Base-by-base conservation (phyloP, 2,329 filamentous ascomycete genomes). In the Alternaria triticina region DNA sequence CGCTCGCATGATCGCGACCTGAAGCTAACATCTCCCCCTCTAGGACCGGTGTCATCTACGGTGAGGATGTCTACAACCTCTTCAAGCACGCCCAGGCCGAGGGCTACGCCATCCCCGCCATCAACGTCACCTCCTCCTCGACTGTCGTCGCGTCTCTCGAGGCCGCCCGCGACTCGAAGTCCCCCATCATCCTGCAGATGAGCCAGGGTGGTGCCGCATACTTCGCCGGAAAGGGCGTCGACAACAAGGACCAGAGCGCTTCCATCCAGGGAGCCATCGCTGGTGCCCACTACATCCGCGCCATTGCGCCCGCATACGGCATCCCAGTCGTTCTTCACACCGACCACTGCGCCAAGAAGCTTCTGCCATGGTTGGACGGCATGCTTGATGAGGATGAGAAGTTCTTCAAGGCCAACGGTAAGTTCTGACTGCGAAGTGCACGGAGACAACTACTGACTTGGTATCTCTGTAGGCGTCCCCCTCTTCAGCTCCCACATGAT, bases 151-250 rank as follows among this genome's bases (percentile, higher is more conserved):
- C 75, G 17, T 66, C 93, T 59, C 93, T 99, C 75, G 96, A 99
- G 88, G 96, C 96, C 80, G 96, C 96, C 74, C 91, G 93, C 77
- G 94, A 98, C 83, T 86, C 89, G 80, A 97, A 97, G 83, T 87
- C 92, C 66, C 96, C 96, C 75, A 90, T 97, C 59, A 52, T 52
- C 17, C 49, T 52, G 73, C 96, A 98, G 86, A 87, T 92, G 77
- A 96, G 92, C 76, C 93, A 98, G 84, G 96, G 96, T 63, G 76
- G 76, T 56, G 74, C 77, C 57, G 77, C 77, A 33, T 97, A 90
- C 88, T 97, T 97, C 80, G 92, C 92, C 75, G 94, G 82, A 64
- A 84, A 85, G 74, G 78, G 78, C 52, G 59, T 76, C 57, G 70
- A 71, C 68, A 77, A 79, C 74, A 73, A 79, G 67, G 64, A 94